Evolutionary conservation across 148 eudicot species (phyloP).

Genomic region (Beta vulgaris): DNA sequence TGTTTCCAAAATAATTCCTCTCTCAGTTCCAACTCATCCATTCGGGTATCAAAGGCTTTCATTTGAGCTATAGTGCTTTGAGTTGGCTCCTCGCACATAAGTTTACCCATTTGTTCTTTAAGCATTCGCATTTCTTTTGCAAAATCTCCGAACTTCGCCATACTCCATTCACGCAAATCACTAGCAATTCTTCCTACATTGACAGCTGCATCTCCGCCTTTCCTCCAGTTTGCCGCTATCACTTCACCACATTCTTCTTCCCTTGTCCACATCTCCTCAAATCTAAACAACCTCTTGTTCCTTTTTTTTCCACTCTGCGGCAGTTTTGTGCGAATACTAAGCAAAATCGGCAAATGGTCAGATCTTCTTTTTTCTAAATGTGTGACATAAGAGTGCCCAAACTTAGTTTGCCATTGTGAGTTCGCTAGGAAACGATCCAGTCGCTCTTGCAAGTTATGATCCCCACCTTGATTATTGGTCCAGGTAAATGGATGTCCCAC

Average conservation of each 20-base stretch:
- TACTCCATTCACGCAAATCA: not conserved
- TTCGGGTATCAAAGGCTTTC: not conserved
- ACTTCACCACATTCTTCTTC: not conserved
- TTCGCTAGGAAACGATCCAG: no score
- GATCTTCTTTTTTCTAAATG: not conserved
- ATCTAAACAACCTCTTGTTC: not conserved
- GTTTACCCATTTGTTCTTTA: not conserved
- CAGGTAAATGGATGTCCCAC: no score
- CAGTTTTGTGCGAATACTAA: no score
- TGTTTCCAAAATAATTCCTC: not conserved
- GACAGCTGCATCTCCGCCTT: no score
- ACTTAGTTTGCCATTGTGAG: no score
- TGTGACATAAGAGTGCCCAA: not conserved
- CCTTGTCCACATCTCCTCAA: not conserved
- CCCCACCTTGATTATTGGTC: no score
- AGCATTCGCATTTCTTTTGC: not conserved
- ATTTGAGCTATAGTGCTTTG: no score
- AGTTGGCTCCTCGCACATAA: not conserved
- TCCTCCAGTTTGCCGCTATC: no score
- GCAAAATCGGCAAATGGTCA: not conserved
- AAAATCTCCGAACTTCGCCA: not conserved
- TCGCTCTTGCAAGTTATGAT: no score
- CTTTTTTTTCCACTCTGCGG: no score
- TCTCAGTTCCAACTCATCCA: not conserved
- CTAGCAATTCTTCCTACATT: no score